Percentiles rank a stretch among this genome's conserved stretches.
phyloP scores from a whole-genome alignment of 345 rosid species.

The Noccaea caerulescens region DNA sequence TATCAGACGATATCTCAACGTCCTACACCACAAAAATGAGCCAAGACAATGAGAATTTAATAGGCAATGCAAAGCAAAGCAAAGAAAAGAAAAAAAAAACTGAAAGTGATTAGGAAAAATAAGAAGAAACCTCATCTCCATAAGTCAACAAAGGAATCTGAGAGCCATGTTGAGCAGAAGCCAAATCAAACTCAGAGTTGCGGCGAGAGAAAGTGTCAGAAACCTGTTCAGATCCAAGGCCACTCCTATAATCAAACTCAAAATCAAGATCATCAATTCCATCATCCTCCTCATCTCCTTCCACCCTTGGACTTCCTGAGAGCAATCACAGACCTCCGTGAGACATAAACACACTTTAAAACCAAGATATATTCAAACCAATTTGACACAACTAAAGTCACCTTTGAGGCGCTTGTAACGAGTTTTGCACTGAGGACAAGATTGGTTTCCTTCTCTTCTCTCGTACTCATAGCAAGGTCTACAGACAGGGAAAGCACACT shows the following conservation, averaged over 20 bases:
- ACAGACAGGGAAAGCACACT: conserved; percentile 97
- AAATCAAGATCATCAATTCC: conserved; percentile 80
- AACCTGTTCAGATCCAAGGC: conserved; percentile 49
- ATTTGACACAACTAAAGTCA: conserved; percentile 5
- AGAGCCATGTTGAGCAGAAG: conserved; percentile 56
- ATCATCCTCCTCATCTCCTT: conserved; percentile 87
- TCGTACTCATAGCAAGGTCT: conserved; percentile 91
- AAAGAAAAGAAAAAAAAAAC: background rate
- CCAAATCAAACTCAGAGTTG: conserved; percentile 58
- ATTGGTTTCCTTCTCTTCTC: conserved; percentile 90
- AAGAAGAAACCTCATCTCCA: conserved; percentile 63
- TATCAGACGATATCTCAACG: conserved; percentile 67
- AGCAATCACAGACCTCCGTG: conserved; percentile 5
- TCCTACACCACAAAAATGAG: conserved; percentile 51
- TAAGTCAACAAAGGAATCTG: conserved; percentile 75
- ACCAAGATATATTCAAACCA: background rate
- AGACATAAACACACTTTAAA: background rate
- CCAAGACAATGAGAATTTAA: background rate
- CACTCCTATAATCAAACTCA: conserved; percentile 55
- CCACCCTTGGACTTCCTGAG: conserved; percentile 73
- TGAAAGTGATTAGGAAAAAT: background rate
- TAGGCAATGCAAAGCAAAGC: background rate
- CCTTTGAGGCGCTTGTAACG: conserved; percentile 90
- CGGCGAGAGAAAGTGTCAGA: conserved; percentile 58
- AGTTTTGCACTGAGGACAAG: conserved; percentile 94